Conservation (phyloP, 805 yeast genomes). For the Candida chilensis region DNA sequence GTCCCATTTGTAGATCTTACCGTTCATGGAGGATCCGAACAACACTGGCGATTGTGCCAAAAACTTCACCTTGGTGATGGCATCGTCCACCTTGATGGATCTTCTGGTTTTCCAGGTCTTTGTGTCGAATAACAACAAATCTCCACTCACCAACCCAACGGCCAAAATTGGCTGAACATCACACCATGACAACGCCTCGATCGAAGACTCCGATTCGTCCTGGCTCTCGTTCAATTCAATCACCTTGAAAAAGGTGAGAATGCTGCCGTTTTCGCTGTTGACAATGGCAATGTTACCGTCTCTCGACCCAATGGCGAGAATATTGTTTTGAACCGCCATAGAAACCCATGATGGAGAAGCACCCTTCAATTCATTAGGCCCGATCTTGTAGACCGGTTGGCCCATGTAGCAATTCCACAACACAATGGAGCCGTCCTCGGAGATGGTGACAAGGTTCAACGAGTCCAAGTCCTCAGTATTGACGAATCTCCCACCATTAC, state of each 20-base stretch:
- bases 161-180: slow-evolving; percentile 57
- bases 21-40: slow-evolving; percentile 74
- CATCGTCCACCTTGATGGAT: slow-evolving; percentile 61
- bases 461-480: slow-evolving; percentile 49
- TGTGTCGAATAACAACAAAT: slow-evolving; percentile 72
- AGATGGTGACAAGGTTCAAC: slow-evolving; percentile 60
- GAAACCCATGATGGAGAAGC: slow-evolving; percentile 86
- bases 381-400: slow-evolving; percentile 57
- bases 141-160: slow-evolving; percentile 85
- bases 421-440: slow-evolving; percentile 81
- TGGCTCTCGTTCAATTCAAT: slow-evolving; percentile 46
- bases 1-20: slow-evolving; percentile 81
- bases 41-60: slow-evolving; percentile 48
- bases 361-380: slow-evolving; percentile 62
- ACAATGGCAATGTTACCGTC: slow-evolving; percentile 82
- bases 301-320: slow-evolving; percentile 75
- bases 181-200: slow-evolving; percentile 83
- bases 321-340: slow-evolving; percentile 35
- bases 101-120: slow-evolving; percentile 82
- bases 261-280: slow-evolving; percentile 64
- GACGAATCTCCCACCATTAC: slow-evolving; percentile 73
- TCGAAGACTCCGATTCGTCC: slow-evolving; percentile 56
- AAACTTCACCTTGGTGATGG: slow-evolving; percentile 75
- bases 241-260: slow-evolving; percentile 58
- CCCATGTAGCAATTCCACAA: slow-evolving; percentile 87